These are phyloP conservation scores for Wickerhamomyces xylosicus DNA, from an alignment of 805 yeast species.

Conservation along the genomic window DNA sequence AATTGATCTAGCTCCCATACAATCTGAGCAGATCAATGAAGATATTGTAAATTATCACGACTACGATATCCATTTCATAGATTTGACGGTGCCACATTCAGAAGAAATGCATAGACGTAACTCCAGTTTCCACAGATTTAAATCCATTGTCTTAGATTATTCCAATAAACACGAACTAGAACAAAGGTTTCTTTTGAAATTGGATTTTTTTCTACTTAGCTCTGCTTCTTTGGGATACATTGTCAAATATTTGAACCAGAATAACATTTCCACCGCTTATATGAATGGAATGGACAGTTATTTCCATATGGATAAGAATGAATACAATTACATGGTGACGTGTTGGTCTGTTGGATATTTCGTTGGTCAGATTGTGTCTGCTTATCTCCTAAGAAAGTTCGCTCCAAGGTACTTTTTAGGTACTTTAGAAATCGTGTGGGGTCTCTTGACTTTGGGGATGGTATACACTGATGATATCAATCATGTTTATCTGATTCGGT, in stretches of 20 bases:
- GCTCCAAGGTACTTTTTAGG: slow-evolving; percentile 34
- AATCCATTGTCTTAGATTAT: neutral
- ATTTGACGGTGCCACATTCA: neutral
- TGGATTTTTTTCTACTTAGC: slow-evolving; percentile 7
- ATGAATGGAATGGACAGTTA: slow-evolving; percentile 47
- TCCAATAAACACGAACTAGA: slow-evolving; percentile 1
- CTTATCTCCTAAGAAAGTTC: slow-evolving; percentile 25
- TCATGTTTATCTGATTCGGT: slow-evolving; percentile 21
- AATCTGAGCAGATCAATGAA: too few relatives aligned
- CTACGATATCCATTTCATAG: neutral
- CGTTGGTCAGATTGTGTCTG: slow-evolving; percentile 36
- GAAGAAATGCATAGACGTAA: neutral
- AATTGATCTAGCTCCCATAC: too few relatives aligned
- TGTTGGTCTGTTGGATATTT: slow-evolving; percentile 39
- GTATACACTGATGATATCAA: slow-evolving; percentile 14
- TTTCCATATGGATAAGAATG: slow-evolving; percentile 28
- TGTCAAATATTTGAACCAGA: slow-evolving; percentile 56
- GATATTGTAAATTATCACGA: neutral
- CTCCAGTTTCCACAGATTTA: neutral
- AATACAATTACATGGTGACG: slow-evolving; percentile 32
- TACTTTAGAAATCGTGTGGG: slow-evolving; percentile 33
- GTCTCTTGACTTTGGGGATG: slow-evolving; percentile 26
- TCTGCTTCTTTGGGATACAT: slow-evolving; percentile 24
- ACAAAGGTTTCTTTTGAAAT: slow-evolving; percentile 5
- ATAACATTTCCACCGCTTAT: slow-evolving; percentile 57